These are phyloP conservation scores for Pseudoperonospora humuli DNA, from an alignment of 352 stramenopile species.

Conservation along the genomic window DNA sequence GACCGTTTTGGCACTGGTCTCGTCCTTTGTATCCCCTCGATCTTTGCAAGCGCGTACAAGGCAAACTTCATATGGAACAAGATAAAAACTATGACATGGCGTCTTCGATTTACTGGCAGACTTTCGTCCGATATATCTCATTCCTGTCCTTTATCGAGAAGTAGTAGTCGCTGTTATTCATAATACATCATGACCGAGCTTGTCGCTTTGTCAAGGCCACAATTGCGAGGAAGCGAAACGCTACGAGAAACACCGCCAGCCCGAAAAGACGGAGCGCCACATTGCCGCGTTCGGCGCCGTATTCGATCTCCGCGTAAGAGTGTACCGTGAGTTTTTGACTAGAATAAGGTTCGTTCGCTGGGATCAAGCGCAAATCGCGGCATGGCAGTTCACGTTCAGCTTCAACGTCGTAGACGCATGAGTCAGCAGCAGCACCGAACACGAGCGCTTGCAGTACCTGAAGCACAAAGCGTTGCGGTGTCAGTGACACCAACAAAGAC, in stretches of 20 bases:
- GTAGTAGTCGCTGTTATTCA: too few species aligned
- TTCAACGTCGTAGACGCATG: constrained; percentile 4
- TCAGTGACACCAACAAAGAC: constrained; percentile 15
- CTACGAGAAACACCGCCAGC: constrained; percentile 15
- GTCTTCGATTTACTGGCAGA: constrained; percentile 10
- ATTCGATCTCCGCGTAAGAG: constrained; percentile 20
- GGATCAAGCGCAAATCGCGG: constrained; percentile 14
- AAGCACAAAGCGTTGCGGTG: constrained; percentile 16
- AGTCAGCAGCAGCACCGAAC: constrained; percentile 12
- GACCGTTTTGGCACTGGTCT: not conserved
- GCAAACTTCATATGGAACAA: constrained; percentile 3
- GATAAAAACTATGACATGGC: constrained; percentile 12
- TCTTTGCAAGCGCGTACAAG: not conserved
- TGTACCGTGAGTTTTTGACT: constrained; percentile 13
- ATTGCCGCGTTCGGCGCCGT: constrained; percentile 5
- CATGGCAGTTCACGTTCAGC: constrained; percentile 9
- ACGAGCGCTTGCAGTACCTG: constrained; percentile 18
- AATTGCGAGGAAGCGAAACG: constrained; percentile 13
- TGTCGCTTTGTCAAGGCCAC: constrained; percentile 12
- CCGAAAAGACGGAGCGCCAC: constrained; percentile 10
- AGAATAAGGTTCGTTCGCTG: constrained; percentile 4
- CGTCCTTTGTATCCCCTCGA: not conserved
- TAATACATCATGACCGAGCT: not conserved
- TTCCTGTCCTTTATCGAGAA: not conserved
- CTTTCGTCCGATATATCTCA: not conserved